phyloP scores from a whole-genome alignment of 495 filamentous ascomycete genomes.

The Penicillium steckii region DNA sequence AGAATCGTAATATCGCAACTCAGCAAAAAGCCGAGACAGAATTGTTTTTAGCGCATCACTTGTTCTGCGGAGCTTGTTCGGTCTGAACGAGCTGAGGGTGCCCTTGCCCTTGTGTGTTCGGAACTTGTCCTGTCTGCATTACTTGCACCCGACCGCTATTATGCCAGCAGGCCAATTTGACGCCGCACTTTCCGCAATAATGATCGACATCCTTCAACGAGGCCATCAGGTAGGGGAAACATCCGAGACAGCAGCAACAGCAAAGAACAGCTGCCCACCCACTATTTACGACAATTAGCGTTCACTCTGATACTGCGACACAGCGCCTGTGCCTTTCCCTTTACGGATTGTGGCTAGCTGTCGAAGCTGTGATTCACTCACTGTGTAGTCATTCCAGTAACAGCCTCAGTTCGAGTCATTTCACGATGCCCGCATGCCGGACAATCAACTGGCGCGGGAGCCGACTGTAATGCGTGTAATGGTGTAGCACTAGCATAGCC shows the following conservation, averaged over 20 bases:
- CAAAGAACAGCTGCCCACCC: constrained; percentile 48
- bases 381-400: constrained; percentile 51
- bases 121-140: constrained; percentile 21
- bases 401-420: constrained; percentile 41
- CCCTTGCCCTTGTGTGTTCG: not conserved
- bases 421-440: constrained; percentile 45
- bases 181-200: constrained; percentile 48
- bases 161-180: constrained; percentile 51
- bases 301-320: too few species aligned
- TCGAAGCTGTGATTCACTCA: constrained; percentile 30
- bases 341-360: not conserved
- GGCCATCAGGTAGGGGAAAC: constrained; percentile 51
- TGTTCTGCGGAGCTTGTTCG: not conserved
- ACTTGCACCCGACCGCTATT: constrained; percentile 49
- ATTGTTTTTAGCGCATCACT: not conserved
- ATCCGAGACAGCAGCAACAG: constrained; percentile 49
- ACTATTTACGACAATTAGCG: constrained; percentile 35
- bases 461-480: constrained; percentile 30
- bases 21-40: not conserved
- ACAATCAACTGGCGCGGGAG: constrained; percentile 49
- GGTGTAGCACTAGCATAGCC: constrained; percentile 30
- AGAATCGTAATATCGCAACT: not conserved
- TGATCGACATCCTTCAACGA: constrained; percentile 53
- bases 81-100: not conserved
- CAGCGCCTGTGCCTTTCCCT: too few species aligned